A percentile compares a stretch with the other conserved stretches of the same genome.
These are phyloP conservation scores for Boletus holoroseus DNA, from an alignment of 1,284 basidiomycete genomes.

Conservation along the genomic window DNA sequence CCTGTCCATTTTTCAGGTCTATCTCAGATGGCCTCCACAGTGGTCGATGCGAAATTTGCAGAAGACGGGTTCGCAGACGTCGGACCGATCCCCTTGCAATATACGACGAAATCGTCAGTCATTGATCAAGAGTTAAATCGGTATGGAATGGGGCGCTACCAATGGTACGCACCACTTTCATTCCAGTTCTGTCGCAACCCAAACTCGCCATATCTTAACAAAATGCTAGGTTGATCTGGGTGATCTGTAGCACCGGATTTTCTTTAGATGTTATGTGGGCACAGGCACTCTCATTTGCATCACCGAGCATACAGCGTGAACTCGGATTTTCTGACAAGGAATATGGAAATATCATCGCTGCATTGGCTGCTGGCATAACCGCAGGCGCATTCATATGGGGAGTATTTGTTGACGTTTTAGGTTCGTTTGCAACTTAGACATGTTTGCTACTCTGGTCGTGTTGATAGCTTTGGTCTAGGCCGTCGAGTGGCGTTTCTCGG, in stretches of 20 bases:
- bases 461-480: conserved; percentile 9
- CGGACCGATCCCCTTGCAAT: not conserved
- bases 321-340: not conserved
- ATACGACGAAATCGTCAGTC: conserved; percentile 11
- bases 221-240: conserved; percentile 18
- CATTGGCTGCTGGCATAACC: conserved; percentile 3
- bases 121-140: conserved; percentile 16
- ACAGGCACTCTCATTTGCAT: not conserved
- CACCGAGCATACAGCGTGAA: not conserved
- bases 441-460: not conserved
- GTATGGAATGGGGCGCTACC: conserved; percentile 18
- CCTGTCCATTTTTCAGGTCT: not conserved
- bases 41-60: not conserved
- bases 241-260: conserved; percentile 14
- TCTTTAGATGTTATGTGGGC: conserved; percentile 14
- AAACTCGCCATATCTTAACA: not conserved
- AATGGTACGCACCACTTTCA: conserved; percentile 9
- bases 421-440: conserved; percentile 5
- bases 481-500: conserved; percentile 17
- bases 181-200: not conserved
- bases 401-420: conserved; percentile 15
- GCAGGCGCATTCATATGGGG: conserved; percentile 6
- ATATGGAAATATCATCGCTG: conserved; percentile 8
- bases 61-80: not conserved
- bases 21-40: too few species aligned